Conservation (phyloP, 2,329 filamentous ascomycete genomes). For the Helicocarpus griseus region DNA sequence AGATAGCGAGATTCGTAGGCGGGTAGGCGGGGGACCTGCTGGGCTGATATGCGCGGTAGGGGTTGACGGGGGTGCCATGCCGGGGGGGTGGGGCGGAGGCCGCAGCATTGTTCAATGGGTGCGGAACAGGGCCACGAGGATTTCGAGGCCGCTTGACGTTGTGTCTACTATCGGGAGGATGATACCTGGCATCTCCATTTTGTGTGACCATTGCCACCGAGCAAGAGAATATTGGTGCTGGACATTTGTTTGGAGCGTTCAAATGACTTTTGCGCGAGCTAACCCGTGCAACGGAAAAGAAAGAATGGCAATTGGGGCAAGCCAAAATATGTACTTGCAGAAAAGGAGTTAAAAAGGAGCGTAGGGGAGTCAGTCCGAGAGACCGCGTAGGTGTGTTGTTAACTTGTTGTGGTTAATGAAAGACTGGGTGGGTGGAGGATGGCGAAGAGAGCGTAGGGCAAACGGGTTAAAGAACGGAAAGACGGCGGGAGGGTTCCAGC, state of each 20-base stretch:
- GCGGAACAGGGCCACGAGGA: slow-evolving; percentile 16
- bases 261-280: background rate
- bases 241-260: slow-evolving; percentile 28
- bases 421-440: background rate
- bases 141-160: slow-evolving; percentile 11
- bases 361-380: background rate
- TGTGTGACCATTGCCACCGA: slow-evolving; percentile 37
- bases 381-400: background rate
- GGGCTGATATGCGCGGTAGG: background rate
- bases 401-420: background rate
- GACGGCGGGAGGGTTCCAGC: slow-evolving; percentile 8
- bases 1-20: slow-evolving; percentile 2
- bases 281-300: background rate
- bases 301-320: background rate
- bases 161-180: slow-evolving; percentile 23
- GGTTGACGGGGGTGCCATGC: background rate
- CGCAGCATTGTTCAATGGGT: background rate
- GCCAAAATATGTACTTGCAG: background rate
- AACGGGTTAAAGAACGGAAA: slow-evolving; percentile 8
- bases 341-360: background rate
- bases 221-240: slow-evolving; percentile 26
- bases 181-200: slow-evolving; percentile 28
- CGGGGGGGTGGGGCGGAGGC: background rate
- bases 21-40: slow-evolving; percentile 1
- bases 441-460: background rate